Evolutionary conservation across 176 grass and related monocot genomes (phyloP), one percentile per base, ranked within the genome.

Genomic region (Elaeis guineensis): DNA sequence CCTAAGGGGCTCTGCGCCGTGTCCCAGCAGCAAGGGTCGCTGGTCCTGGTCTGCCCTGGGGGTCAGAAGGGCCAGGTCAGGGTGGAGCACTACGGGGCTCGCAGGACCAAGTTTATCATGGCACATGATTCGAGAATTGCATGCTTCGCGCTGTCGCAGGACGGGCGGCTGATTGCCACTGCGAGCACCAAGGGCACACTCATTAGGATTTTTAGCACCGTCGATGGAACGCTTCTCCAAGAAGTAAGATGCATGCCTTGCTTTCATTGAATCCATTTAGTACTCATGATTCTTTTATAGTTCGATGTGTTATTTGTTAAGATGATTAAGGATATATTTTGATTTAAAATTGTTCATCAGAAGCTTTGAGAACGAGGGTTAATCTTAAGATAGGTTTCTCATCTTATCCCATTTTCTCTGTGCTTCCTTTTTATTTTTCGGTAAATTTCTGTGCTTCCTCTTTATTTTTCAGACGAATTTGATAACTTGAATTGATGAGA

Each of bases 171-270:
- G 22, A 88, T 99, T 35, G 94, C 94, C 19, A 99, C 94, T 0
- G 81, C 94, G 0, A 99, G 94, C 59, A 83, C 85, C 52, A 99
- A 99, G 61, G 94, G 94, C 0, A 99, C 94, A 0, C 94, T 99
- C 0, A 65, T 99, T 3, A 89, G 94, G 67, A 89, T 93, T 51
- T 99, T 84, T 50, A 99, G 81, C 74, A 79, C 94, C 0, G 54
- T 76, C 0, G 94, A 99, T 48, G 94, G 88, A 23, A 81, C 71
- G 17, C 88, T 93, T 52, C 82, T 99, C 11, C 94, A 99, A 79
- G 94, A 99, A 83, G 93, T 89, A 89, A 78, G 78, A 28, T 59
- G 14, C 6, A 52, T 14, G n/a, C 35, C 35, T 44, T 44, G 35
- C 9, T 44, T 44, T 44, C 35, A 44, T 44, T 44, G 35, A 44